phyloP scores from a whole-genome alignment of 225 moss, liverwort and hornwort species.

The Pseudoscleropodium purum region DNA sequence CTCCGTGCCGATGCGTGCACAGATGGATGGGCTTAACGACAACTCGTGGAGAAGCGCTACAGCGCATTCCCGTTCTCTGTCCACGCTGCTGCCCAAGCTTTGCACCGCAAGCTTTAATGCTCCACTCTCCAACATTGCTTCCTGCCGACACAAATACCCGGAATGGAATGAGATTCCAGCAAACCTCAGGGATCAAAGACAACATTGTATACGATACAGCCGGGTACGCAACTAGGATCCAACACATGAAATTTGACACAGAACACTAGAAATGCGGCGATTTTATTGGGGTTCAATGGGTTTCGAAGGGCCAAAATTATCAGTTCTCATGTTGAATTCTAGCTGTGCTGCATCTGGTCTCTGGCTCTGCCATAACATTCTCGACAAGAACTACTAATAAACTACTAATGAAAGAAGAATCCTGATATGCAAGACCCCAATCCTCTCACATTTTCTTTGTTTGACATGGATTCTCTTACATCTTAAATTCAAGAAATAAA shows the following conservation, averaged over 20 bases:
- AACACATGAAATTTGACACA: background rate
- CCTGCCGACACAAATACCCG: background rate
- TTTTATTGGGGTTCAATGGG: background rate
- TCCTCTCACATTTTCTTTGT: background rate
- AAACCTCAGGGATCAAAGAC: background rate
- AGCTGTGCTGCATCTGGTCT: background rate
- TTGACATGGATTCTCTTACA: background rate
- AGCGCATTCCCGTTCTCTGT: conserved; percentile 32
- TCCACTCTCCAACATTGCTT: conserved; percentile 18
- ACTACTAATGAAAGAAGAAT: background rate
- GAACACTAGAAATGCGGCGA: background rate
- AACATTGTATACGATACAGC: background rate
- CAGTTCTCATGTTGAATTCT: background rate
- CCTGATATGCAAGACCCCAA: background rate
- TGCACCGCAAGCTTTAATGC: conserved; percentile 31
- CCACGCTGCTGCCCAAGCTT: conserved; percentile 31
- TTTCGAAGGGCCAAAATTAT: background rate
- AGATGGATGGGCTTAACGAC: conserved; percentile 6
- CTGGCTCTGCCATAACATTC: background rate
- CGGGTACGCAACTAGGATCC: background rate
- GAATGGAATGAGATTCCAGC: background rate
- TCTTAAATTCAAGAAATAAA: background rate
- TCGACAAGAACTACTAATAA: background rate
- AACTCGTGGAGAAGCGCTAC: conserved; percentile 27
- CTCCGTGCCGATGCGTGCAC: conserved; percentile 26